Evolutionary conservation across 306 rosid genomes (phyloP), one percentile per base, ranked within the genome.

Genomic region (Abrus pulchellus): DNA sequence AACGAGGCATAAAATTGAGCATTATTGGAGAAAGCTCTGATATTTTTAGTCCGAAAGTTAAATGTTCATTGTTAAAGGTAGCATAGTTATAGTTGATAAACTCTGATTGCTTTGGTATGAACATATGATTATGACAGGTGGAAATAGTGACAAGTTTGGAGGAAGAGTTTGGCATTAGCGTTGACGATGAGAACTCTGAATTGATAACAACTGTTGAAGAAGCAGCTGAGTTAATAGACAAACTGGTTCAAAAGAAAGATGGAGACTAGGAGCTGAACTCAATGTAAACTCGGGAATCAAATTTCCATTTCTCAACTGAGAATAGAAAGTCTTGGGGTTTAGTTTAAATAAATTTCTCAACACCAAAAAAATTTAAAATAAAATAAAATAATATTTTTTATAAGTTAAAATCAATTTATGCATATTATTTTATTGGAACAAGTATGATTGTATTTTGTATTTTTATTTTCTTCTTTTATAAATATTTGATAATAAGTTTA

Each of bases 221-320:
- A 80, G 89, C 89, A 0, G 88, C 90, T 8, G 87, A 88, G 9
- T 76, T 85, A 47, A 85, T 88, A 27, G 90, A 88, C 74, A 77
- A 80, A 60, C 69, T 88, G 14, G 54, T 88, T 57, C 83, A 85
- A 65, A 85, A 80, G 84, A 85, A 85, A 65, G 43, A 49, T 52
- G 72, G 50, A 68, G 40, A 61, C 2, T 66, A 74, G 27, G 30
- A 71, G 32, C 5, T 56, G 80, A 72, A 27, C 27, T 28, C 3
- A 75, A 7, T 33, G 20, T 47, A n/a, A 29, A 11, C 7, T 43
- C 57, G 20, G 20, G 0, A 20, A 20, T 20, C 20, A 20, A 20
- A 20, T 20, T 20, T 20, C 20, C 20, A 20, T 20, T 20, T 20
- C 20, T 20, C 20, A 20, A 20, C 20, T 20, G 20, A 20, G 20